Percentiles rank a stretch among this genome's conserved stretches.
These are phyloP conservation scores for Plasmodium cynomolgi DNA, from an alignment of 169 alveolate species.

Conservation along the genomic window DNA sequence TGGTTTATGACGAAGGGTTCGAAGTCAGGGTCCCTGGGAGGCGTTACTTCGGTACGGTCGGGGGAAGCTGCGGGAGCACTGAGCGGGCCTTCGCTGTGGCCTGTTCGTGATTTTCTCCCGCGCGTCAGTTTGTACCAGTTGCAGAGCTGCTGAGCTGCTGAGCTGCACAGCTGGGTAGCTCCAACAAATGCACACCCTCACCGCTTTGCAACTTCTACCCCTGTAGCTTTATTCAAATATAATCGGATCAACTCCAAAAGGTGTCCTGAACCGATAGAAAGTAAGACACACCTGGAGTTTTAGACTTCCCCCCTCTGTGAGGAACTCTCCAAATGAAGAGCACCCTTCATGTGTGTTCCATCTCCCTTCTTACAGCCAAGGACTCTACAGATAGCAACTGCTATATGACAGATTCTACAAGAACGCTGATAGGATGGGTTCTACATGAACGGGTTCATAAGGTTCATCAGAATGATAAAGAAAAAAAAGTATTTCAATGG, in stretches of 20 bases:
- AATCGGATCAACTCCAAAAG: background rate
- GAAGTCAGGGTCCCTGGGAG: constrained; percentile 75
- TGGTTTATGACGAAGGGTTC: constrained; percentile 89
- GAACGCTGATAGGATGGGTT: constrained; percentile 78
- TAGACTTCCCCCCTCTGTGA: too few species aligned
- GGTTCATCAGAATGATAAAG: constrained; percentile 45
- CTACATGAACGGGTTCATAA: constrained; percentile 46
- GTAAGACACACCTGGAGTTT: background rate
- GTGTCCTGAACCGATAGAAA: constrained; percentile 32
- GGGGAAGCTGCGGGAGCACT: background rate
- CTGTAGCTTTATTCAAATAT: constrained; percentile 39
- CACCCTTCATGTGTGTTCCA: background rate
- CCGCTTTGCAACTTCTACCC: background rate
- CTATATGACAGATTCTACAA: constrained; percentile 60
- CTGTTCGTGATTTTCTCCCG: background rate
- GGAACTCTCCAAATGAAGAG: background rate
- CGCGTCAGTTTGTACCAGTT: background rate
- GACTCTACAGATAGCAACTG: constrained; percentile 1
- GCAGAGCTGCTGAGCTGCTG: background rate
- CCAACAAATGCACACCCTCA: background rate
- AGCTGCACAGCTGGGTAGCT: too few species aligned
- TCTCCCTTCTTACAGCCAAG: background rate
- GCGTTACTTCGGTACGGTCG: constrained; percentile 71
- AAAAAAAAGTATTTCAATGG: constrained; percentile 44
- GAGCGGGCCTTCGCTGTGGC: background rate